Percentiles rank a stretch among this genome's conserved stretches.
Evolutionary conservation across 108 stramenopile genomes (phyloP).

Genomic region (Fistulifera solaris): DNA sequence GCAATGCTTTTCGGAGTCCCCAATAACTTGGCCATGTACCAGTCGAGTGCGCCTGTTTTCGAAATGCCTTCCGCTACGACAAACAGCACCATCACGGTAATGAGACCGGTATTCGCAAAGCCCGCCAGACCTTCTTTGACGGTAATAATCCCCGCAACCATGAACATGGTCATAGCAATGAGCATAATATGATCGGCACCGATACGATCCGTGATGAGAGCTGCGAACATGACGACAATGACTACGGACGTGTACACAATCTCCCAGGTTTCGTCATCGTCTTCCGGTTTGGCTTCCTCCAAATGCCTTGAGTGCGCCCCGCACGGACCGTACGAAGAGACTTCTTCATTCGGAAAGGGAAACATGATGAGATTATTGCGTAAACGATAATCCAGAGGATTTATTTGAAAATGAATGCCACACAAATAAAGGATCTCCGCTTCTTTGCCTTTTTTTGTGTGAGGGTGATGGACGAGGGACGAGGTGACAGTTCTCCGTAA

Average conservation of each 20-base stretch:
- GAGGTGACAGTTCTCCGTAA: too few species aligned
- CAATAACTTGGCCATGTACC: slow-evolving; percentile 78
- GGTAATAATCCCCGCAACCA: slow-evolving; percentile 63
- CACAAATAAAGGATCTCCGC: too few species aligned
- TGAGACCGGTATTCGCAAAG: slow-evolving; percentile 72
- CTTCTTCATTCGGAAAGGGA: too few species aligned
- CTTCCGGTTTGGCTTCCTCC: too few species aligned
- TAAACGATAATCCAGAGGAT: too few species aligned
- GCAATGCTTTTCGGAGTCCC: slow-evolving; percentile 52
- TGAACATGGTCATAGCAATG: slow-evolving; percentile 50
- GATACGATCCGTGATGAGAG: slow-evolving; percentile 51
- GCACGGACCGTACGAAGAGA: too few species aligned
- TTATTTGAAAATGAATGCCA: too few species aligned
- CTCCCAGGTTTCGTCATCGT: slow-evolving; percentile 32
- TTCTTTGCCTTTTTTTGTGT: too few species aligned
- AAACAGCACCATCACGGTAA: slow-evolving; percentile 76
- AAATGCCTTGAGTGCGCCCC: too few species aligned
- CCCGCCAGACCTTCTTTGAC: slow-evolving; percentile 61
- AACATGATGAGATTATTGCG: too few species aligned
- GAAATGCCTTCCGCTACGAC: slow-evolving; percentile 78
- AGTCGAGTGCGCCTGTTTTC: slow-evolving; percentile 78
- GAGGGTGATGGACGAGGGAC: too few species aligned
- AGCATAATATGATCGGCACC: slow-evolving; percentile 71
- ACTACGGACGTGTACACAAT: slow-evolving; percentile 48
- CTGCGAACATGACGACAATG: slow-evolving; percentile 55